Evolutionary conservation across 805 yeast genomes (phyloP).

Genomic region (Metschnikowia lunata): DNA sequence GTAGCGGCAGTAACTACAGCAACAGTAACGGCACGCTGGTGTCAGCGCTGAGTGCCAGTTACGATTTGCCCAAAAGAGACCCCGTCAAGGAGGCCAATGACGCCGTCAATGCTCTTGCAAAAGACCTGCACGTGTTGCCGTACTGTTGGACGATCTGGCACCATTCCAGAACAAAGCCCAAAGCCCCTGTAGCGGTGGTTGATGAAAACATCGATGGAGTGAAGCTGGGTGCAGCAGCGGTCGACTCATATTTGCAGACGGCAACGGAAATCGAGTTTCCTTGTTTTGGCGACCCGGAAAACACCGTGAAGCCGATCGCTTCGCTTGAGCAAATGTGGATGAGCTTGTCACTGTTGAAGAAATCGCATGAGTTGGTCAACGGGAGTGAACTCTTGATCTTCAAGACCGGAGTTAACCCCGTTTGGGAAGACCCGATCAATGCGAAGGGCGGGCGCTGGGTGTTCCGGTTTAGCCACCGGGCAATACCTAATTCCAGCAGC

Average conservation of each 20-base stretch:
- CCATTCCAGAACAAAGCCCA: slow-evolving; percentile 34
- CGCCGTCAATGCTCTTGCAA: slow-evolving; percentile 18
- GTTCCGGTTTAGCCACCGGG: slow-evolving; percentile 43
- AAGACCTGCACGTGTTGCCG: slow-evolving; percentile 37
- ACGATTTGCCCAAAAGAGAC: slow-evolving; percentile 32
- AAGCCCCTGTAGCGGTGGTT: slow-evolving; percentile 11
- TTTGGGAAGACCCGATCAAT: slow-evolving; percentile 65
- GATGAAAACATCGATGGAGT: slow-evolving; percentile 13
- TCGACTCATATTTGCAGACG: slow-evolving; percentile 44
- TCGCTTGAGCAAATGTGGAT: slow-evolving; percentile 54
- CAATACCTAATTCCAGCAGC: slow-evolving; percentile 13
- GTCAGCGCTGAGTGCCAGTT: slow-evolving; percentile 5
- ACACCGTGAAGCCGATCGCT: slow-evolving; percentile 31
- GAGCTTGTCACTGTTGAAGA: slow-evolving; percentile 36
- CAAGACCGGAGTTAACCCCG: slow-evolving; percentile 56
- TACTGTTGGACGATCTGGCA: slow-evolving; percentile 51
- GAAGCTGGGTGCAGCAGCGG: slow-evolving; percentile 25
- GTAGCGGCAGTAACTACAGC: background rate
- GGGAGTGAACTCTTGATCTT: slow-evolving; percentile 56
- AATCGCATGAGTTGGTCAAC: slow-evolving; percentile 33
- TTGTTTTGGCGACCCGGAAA: slow-evolving; percentile 16
- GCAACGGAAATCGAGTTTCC: slow-evolving; percentile 42
- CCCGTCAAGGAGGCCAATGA: slow-evolving; percentile 33
- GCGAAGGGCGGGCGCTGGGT: slow-evolving; percentile 62
- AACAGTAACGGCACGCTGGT: too few species aligned